Conservation (phyloP, 2,329 filamentous ascomycete genomes). For the Epicoccum nigrum region DNA sequence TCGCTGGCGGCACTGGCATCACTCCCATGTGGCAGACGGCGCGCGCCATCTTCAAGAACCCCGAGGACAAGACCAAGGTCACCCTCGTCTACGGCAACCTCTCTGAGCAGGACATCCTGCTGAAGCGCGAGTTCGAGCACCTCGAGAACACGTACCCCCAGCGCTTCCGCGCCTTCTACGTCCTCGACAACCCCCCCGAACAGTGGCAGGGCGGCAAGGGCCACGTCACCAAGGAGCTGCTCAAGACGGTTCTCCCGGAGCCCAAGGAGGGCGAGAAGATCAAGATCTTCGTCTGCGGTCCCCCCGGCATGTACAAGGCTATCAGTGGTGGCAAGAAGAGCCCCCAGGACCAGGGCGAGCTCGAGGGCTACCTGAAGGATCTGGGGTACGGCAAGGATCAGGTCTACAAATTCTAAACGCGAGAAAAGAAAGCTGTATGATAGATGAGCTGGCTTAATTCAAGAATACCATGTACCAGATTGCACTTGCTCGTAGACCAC, state of each 20-base stretch:
- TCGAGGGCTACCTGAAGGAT: slow-evolving; percentile 80
- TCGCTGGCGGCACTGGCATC: slow-evolving; percentile 96
- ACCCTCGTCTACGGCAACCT: slow-evolving; percentile 94
- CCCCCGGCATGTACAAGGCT: slow-evolving; percentile 90
- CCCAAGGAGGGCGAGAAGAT: slow-evolving; percentile 84
- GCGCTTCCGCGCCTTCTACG: slow-evolving; percentile 94
- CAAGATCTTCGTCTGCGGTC: slow-evolving; percentile 96
- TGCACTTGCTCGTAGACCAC: too few relatives aligned
- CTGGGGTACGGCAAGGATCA: slow-evolving; percentile 86
- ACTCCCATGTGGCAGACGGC: slow-evolving; percentile 97
- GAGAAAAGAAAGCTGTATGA: slow-evolving; percentile 32
- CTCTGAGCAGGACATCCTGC: slow-evolving; percentile 84
- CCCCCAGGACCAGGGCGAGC: slow-evolving; percentile 92
- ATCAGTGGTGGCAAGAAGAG: slow-evolving; percentile 89
- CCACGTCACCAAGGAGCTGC: slow-evolving; percentile 83
- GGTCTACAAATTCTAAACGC: slow-evolving; percentile 74
- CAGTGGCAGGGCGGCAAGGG: slow-evolving; percentile 79
- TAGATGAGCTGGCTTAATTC: too few relatives aligned
- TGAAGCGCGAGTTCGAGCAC: slow-evolving; percentile 82
- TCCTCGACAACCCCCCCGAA: slow-evolving; percentile 83
- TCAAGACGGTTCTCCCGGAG: slow-evolving; percentile 94
- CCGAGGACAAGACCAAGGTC: slow-evolving; percentile 95
- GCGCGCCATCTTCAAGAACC: slow-evolving; percentile 93
- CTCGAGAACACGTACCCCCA: slow-evolving; percentile 95
- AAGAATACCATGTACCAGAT: too few relatives aligned